A percentile compares a stretch with the other conserved stretches of the same genome.
These are phyloP conservation scores for Trichosanthes cucumerina DNA, from an alignment of 306 rosid species.

Conservation along the genomic window DNA sequence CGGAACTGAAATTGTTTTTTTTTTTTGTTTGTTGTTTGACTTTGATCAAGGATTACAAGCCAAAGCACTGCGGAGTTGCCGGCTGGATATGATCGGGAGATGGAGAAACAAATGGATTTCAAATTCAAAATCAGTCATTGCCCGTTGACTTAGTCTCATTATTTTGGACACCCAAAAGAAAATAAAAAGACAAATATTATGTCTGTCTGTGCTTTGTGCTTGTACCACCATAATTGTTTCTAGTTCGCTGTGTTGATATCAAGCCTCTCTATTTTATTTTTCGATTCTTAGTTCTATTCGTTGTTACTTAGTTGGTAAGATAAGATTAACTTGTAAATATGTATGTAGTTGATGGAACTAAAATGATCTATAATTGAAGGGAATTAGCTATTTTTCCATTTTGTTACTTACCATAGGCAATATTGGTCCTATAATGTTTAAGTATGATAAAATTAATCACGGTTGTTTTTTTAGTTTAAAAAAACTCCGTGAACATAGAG, in stretches of 20 bases:
- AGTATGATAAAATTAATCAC: too few relatives aligned
- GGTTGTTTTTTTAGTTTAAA: too few relatives aligned
- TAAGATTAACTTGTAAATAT: not conserved
- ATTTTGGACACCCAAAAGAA: not conserved
- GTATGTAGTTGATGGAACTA: not conserved
- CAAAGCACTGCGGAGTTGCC: conserved; percentile 46
- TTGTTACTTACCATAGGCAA: too few relatives aligned
- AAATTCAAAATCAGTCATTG: conserved; percentile 50
- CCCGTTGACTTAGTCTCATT: conserved; percentile 40
- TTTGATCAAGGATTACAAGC: conserved; percentile 20
- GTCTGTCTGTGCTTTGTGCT: not conserved
- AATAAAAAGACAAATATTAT: not conserved
- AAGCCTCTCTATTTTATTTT: not conserved
- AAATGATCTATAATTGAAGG: not conserved
- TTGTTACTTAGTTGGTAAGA: not conserved
- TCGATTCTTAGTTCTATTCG: not conserved
- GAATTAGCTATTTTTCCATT: not conserved
- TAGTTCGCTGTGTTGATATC: not conserved
- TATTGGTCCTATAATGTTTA: too few relatives aligned
- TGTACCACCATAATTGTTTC: not conserved
- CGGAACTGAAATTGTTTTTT: not conserved
- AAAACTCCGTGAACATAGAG: too few relatives aligned
- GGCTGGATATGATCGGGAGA: conserved; percentile 64
- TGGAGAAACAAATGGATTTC: conserved; percentile 57
- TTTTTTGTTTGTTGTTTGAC: not conserved